Evolutionary conservation across 2,329 filamentous ascomycete species (phyloP).

Genomic region (Xylaria multiplex): DNA sequence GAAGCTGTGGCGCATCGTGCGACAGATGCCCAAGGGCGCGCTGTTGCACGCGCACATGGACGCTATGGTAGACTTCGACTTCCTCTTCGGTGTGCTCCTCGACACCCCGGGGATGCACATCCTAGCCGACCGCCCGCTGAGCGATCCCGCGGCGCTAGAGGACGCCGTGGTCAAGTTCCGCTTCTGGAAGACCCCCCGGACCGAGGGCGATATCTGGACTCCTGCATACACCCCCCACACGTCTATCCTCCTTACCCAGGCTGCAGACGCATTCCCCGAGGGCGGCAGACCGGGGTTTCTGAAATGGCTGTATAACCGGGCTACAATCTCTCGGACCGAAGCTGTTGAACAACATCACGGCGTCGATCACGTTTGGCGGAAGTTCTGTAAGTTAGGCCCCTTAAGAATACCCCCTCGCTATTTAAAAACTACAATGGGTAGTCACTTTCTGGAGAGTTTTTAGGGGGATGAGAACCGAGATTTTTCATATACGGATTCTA

Average conservation of each 20-base stretch:
- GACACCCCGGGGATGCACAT: conserved; percentile 79
- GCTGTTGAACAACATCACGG: conserved; percentile 84
- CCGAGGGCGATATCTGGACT: conserved; percentile 70
- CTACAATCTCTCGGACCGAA: conserved; percentile 76
- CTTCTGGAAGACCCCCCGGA: conserved; percentile 60
- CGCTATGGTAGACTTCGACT: conserved; percentile 90
- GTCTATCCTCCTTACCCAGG: conserved; percentile 67
- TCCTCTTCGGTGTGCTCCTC: conserved; percentile 77
- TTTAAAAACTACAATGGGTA: neutral
- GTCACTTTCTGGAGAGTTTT: neutral
- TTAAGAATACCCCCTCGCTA: neutral
- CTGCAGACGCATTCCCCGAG: conserved; percentile 78
- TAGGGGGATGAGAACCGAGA: neutral
- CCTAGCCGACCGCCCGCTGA: conserved; percentile 66
- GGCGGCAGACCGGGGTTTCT: conserved; percentile 78
- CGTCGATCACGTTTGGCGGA: conserved; percentile 83
- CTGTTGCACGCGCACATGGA: conserved; percentile 89
- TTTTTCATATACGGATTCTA: neutral
- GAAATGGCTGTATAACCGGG: conserved; percentile 78
- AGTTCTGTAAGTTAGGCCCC: conserved; percentile 69
- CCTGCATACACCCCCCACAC: conserved; percentile 68
- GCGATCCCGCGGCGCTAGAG: conserved; percentile 62
- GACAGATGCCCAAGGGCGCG: conserved; percentile 87
- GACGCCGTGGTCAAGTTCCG: conserved; percentile 70
- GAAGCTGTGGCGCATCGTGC: conserved; percentile 84